Conservation (phyloP, 768 basidiomycete species). For the Grammothele lineata region DNA sequence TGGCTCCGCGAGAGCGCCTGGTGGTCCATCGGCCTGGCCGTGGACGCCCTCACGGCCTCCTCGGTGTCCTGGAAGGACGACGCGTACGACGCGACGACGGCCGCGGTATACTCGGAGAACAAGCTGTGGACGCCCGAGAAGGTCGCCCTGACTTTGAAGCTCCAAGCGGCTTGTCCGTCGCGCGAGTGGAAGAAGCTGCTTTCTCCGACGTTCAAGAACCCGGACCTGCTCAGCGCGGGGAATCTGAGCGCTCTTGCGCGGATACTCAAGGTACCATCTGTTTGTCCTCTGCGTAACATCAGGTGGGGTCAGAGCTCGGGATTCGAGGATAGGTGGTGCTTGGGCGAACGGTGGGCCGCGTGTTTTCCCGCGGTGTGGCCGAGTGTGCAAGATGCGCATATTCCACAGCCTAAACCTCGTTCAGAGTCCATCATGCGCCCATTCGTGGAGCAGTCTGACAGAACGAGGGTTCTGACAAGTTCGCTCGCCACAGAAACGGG, state of each 20-base stretch:
- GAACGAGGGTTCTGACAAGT: no score
- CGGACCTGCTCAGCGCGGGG: conserved; percentile 59
- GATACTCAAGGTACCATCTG: conserved; percentile 89
- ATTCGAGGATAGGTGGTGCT: no score
- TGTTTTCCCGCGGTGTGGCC: no score
- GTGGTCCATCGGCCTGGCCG: conserved; percentile 69
- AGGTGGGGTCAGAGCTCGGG: no score
- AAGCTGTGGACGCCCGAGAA: conserved; percentile 85
- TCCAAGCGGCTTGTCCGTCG: conserved; percentile 58
- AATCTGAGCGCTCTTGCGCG: conserved; percentile 73
- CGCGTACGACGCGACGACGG: conserved; percentile 49
- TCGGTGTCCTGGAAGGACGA: conserved; percentile 68
- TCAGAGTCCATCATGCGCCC: no score
- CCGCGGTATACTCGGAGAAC: conserved; percentile 47
- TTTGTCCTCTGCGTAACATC: no score
- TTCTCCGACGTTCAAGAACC: conserved; percentile 72
- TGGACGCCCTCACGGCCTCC: conserved; percentile 56
- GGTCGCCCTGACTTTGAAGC: conserved; percentile 69
- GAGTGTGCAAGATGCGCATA: no score
- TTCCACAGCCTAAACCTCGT: no score
- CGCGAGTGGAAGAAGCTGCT: conserved; percentile 65
- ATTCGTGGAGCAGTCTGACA: no score
- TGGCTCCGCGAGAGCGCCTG: conserved; percentile 92
- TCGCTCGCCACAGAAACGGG: no score
- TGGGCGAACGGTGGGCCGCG: no score